phyloP scores from a whole-genome alignment of 2,329 filamentous ascomycete species.

The Trichoderma citrinoviride region DNA sequence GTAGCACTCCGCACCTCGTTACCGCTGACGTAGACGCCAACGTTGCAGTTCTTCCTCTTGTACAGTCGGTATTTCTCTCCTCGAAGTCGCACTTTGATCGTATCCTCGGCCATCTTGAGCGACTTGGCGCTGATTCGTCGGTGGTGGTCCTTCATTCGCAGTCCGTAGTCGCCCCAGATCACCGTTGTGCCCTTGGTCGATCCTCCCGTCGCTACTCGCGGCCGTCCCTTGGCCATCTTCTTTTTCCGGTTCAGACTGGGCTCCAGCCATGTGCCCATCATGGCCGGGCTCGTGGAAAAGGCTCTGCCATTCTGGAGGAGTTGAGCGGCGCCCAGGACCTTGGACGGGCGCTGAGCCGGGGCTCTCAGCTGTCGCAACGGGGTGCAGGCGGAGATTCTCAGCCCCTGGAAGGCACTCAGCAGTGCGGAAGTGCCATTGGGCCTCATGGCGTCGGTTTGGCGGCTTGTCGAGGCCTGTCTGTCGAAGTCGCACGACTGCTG shows the following conservation, averaged over 20 bases:
- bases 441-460: conserved; percentile 44
- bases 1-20: conserved; percentile 70
- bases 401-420: conserved; percentile 49
- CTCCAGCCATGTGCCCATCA: conserved; percentile 73
- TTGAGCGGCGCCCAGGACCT: conserved; percentile 32
- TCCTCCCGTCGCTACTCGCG: conserved; percentile 84
- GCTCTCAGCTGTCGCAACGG: conserved; percentile 40
- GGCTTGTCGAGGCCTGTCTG: conserved; percentile 27
- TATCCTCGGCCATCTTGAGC: conserved; percentile 87
- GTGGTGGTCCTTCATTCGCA: conserved; percentile 92
- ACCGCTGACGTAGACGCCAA: conserved; percentile 91
- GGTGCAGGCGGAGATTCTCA: conserved; percentile 45
- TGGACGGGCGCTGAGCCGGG: conserved; percentile 33
- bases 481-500: not conserved
- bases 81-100: conserved; percentile 82
- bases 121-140: conserved; percentile 83
- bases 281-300: conserved; percentile 68
- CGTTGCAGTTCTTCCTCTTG: conserved; percentile 85
- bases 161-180: conserved; percentile 91
- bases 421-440: conserved; percentile 45
- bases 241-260: conserved; percentile 73
- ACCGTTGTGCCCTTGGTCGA: conserved; percentile 91
- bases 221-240: conserved; percentile 88
- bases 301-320: conserved; percentile 53
- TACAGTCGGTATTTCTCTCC: conserved; percentile 92